Evolutionary conservation across 805 yeast genomes (phyloP).

Genomic region (Candida vaughaniae): DNA sequence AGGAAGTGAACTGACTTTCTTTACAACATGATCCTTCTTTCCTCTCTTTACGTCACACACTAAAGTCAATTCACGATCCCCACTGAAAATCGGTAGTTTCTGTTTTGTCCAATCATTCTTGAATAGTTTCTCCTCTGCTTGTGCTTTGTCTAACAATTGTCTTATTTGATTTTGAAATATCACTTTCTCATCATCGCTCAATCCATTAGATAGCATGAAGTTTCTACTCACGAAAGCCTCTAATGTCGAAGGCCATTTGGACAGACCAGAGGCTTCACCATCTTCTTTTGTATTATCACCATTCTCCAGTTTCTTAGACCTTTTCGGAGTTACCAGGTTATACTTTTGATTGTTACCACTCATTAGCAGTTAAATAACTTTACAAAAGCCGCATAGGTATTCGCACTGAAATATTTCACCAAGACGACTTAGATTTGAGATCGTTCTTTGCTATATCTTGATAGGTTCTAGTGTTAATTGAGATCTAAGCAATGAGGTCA

Average conservation of each 20-base stretch:
- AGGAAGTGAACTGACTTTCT: background rate
- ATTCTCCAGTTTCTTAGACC: conserved; percentile 10
- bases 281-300: background rate
- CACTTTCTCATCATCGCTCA: conserved; percentile 33
- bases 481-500: conserved; percentile 37
- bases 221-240: conserved; percentile 50
- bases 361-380: background rate
- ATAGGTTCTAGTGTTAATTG: too few species aligned
- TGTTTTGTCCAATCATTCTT: conserved; percentile 55
- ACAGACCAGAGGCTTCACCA: too few species aligned
- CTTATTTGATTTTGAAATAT: conserved; percentile 52
- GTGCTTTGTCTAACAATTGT: conserved; percentile 47
- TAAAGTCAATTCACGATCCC: background rate
- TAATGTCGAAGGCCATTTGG: conserved; percentile 54
- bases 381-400: background rate
- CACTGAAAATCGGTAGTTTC: conserved; percentile 45
- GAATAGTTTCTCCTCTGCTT: conserved; percentile 41
- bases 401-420: too few species aligned
- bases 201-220: conserved; percentile 38
- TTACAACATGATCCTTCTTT: background rate
- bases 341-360: too few species aligned
- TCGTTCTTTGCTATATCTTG: too few species aligned
- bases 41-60: background rate
- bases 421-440: too few species aligned
- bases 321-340: background rate